These are phyloP conservation scores for Phytophthora aleatoria DNA, from an alignment of 352 stramenopile species.

Conservation along the genomic window DNA sequence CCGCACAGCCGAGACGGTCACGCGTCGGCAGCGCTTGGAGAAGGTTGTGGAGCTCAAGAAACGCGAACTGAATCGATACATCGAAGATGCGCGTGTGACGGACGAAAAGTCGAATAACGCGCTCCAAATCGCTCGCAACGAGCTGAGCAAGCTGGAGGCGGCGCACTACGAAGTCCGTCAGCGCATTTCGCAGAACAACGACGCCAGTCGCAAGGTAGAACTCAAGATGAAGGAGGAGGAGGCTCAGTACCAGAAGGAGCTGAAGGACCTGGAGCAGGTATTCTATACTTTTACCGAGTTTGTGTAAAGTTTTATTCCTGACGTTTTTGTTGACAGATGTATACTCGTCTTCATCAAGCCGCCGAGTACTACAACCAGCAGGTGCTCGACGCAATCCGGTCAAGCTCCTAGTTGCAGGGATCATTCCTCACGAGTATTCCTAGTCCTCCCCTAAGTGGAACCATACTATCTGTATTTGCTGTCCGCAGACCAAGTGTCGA, in stretches of 20 bases:
- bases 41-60: slow-evolving; percentile 77
- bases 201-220: slow-evolving; percentile 63
- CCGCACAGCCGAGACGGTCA: slow-evolving; percentile 58
- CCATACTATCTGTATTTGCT: too few relatives aligned
- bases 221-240: slow-evolving; percentile 70
- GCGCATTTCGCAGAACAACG: slow-evolving; percentile 56
- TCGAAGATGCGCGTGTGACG: slow-evolving; percentile 65
- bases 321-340: slow-evolving; percentile 50
- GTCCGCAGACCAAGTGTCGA: too few relatives aligned
- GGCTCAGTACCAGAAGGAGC: slow-evolving; percentile 63
- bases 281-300: background rate
- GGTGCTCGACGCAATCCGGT: slow-evolving; percentile 54
- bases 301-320: slow-evolving; percentile 4
- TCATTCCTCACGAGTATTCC: too few relatives aligned
- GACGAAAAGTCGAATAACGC: slow-evolving; percentile 63
- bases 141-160: slow-evolving; percentile 62
- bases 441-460: too few relatives aligned
- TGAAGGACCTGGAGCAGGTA: slow-evolving; percentile 70
- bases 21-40: slow-evolving; percentile 70
- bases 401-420: slow-evolving; percentile 24
- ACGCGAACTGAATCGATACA: slow-evolving; percentile 67
- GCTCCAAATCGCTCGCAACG: slow-evolving; percentile 52
- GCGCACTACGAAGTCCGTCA: slow-evolving; percentile 55
- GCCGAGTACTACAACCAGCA: slow-evolving; percentile 75
- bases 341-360: slow-evolving; percentile 61